phyloP scores from a whole-genome alignment of 768 basidiomycete genomes.

The Mycena floridula region DNA sequence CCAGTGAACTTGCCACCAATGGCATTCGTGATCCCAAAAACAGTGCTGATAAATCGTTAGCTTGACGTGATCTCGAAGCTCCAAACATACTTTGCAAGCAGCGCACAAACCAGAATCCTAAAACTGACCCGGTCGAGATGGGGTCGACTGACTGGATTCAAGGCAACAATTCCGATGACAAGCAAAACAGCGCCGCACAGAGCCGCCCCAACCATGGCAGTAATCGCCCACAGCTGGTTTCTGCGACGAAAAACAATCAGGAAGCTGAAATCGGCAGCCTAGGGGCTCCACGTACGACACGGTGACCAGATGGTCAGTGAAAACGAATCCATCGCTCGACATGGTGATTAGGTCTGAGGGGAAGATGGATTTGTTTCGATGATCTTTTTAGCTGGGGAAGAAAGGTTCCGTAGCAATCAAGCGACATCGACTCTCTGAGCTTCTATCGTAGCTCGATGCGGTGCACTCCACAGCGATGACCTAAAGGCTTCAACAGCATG shows the following conservation, averaged over 20 bases:
- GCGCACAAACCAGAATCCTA: conserved; percentile 12
- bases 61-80: neutral
- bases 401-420: too few species aligned
- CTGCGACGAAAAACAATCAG: neutral
- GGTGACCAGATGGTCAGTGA: neutral
- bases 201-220: conserved; percentile 10
- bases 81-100: conserved; percentile 13
- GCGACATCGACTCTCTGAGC: too few species aligned
- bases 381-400: too few species aligned
- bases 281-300: neutral
- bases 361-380: too few species aligned
- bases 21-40: conserved; percentile 14
- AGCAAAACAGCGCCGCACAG: conserved; percentile 14
- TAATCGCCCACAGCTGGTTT: conserved; percentile 5
- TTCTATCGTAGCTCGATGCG: too few species aligned
- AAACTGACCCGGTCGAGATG: conserved; percentile 17
- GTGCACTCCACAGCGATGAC: too few species aligned
- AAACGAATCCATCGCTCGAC: too few species aligned
- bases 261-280: neutral
- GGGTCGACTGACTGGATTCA: conserved; percentile 6
- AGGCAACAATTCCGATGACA: conserved; percentile 8
- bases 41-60: conserved; percentile 6
- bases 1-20: conserved; percentile 12
- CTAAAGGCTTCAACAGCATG: too few species aligned
- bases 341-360: too few species aligned